Percentiles rank a stretch among this genome's conserved stretches.
phyloP scores from a whole-genome alignment of 495 filamentous ascomycete genomes.

The Terfezia claveryi region DNA sequence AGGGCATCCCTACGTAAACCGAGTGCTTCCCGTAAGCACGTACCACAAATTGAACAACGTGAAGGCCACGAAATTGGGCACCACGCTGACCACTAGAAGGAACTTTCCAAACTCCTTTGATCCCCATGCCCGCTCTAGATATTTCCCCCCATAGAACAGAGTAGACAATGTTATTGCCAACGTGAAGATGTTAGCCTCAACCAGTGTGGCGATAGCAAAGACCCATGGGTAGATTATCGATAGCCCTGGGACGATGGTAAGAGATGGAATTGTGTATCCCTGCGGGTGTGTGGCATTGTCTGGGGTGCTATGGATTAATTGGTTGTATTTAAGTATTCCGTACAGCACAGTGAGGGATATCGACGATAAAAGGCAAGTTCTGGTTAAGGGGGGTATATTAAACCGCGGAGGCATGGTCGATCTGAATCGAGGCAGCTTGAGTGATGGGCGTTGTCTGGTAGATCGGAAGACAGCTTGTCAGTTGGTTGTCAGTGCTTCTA shows the following conservation, averaged over 20 bases:
- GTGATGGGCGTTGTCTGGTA: too few relatives aligned
- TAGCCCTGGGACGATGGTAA: constrained; percentile 62
- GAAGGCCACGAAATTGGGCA: constrained; percentile 61
- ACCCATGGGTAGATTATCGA: constrained; percentile 85
- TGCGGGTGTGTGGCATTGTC: background rate
- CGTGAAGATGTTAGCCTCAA: constrained; percentile 85
- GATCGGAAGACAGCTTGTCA: too few relatives aligned
- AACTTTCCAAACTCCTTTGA: constrained; percentile 86
- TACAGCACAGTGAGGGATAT: constrained; percentile 49
- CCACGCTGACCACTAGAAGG: constrained; percentile 47
- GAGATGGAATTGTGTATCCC: constrained; percentile 32
- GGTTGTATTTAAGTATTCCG: background rate
- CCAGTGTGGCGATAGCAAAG: constrained; percentile 63
- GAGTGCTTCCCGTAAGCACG: constrained; percentile 41
- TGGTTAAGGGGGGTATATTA: constrained; percentile 80
- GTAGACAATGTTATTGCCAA: constrained; percentile 57
- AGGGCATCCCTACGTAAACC: constrained; percentile 39
- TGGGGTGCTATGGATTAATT: background rate
- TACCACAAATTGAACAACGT: constrained; percentile 49
- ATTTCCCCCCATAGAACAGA: constrained; percentile 80
- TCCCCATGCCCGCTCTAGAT: constrained; percentile 89
- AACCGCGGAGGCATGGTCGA: constrained; percentile 53
- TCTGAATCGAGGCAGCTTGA: background rate
- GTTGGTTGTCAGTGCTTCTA: too few relatives aligned
- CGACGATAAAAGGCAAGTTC: constrained; percentile 51